phyloP scores from a whole-genome alignment of 495 filamentous ascomycete genomes.

The Aspergillus heteromorphus region DNA sequence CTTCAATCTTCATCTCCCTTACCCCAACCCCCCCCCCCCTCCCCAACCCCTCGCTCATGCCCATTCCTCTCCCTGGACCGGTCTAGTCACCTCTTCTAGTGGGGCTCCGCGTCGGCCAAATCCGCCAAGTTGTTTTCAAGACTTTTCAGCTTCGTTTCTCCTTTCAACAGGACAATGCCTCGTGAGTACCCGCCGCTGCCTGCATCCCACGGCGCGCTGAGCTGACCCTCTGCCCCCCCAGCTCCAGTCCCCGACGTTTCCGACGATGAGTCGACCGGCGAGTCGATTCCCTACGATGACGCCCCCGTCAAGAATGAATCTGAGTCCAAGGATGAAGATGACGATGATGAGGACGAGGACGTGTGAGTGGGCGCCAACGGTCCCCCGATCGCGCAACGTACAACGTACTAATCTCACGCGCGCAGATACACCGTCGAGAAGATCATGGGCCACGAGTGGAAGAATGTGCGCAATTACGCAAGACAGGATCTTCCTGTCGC shows the following conservation, averaged over 20 bases:
- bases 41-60: background rate
- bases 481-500: background rate
- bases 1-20: too few relatives aligned
- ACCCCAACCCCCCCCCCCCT: background rate
- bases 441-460: slow-evolving; percentile 47
- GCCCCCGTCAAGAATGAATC: slow-evolving; percentile 20
- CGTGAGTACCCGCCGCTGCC: slow-evolving; percentile 27
- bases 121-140: slow-evolving; percentile 34
- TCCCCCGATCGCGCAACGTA: background rate
- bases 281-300: slow-evolving; percentile 36
- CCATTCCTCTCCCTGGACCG: background rate
- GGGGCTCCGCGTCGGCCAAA: background rate
- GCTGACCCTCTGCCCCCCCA: slow-evolving; percentile 18
- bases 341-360: slow-evolving; percentile 38
- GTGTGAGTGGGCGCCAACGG: slow-evolving; percentile 26
- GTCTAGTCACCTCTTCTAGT: background rate
- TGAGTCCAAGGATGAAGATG: slow-evolving; percentile 26
- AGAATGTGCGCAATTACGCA: slow-evolving; percentile 24
- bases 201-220: slow-evolving; percentile 10
- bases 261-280: slow-evolving; percentile 41
- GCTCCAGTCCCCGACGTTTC: slow-evolving; percentile 39
- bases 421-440: slow-evolving; percentile 57
- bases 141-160: slow-evolving; percentile 22
- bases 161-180: slow-evolving; percentile 29
- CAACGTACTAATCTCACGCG: slow-evolving; percentile 23